Base-by-base conservation (phyloP, 1,284 basidiomycete species). In the Amylostereum chailletii region DNA sequence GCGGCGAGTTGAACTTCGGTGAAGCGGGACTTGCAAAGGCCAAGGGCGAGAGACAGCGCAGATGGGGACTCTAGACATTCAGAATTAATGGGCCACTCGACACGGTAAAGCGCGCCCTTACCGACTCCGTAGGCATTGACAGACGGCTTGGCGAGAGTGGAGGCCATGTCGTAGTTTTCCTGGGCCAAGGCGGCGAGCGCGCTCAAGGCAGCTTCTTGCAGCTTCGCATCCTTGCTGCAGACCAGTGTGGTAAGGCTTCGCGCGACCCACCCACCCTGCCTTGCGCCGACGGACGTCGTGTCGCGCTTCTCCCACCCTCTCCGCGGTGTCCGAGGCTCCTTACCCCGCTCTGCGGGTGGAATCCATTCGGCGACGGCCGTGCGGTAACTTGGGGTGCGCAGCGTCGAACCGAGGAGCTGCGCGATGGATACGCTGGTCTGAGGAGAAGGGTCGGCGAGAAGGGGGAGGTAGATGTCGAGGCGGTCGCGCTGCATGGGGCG, bases 171-270 rank as follows among this genome's bases (percentile, higher is more conserved):
- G 0, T 71, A 60, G 52, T 85, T 86, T 51, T 88, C 88, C 57
- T 81, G 80, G 11, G 79, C 72, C 7, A 93, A 63, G 0, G 85
- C 72, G 1, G 82, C 83, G n/a, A 93, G 66, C 0, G 86, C 85
- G 27, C 71, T 72, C 4, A 92, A 64, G 0, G 75, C 79, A 0
- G 85, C 83, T 65, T 90, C 88, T 58, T 89, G 80, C 2, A 81
- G 62, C 70, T 84, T 85, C 47, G 61, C 56, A 53, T 85, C 78
- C 51, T 70, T 71, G 40, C 65, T 71, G 11, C 65, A 62, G n/a
- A 84, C 57, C 49, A 84, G 62, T 0, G 60, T 62, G 2, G 72
- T 61, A 31, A 88, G 57, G 27, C 71, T 70, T 43, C 76, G 68
- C 2, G 74, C 71, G 3, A 77, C 76, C 83, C 83, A 85, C 0